A percentile compares a stretch with the other conserved stretches of the same genome.
Conservation (phyloP, 345 rosid species). For the Sisymbrium irio region DNA sequence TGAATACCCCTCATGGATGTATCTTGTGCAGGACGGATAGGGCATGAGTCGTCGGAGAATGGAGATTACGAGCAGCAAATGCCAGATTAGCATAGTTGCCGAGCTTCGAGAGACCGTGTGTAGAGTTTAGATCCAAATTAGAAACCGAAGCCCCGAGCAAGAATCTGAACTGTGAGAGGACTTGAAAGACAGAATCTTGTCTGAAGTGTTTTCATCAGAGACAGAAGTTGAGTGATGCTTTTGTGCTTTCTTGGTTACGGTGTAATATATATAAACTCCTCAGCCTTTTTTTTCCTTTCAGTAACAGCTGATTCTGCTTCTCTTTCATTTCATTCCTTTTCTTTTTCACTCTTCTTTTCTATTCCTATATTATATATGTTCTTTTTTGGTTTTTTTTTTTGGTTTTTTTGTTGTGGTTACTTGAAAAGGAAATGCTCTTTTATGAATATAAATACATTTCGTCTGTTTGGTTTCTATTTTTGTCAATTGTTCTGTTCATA, state of each 20-base stretch:
- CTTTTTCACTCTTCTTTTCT: neutral
- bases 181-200: slow-evolving; percentile 1
- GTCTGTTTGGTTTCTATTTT: slow-evolving; percentile 11
- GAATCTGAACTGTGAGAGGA: slow-evolving; percentile 21
- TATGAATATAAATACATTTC: slow-evolving; percentile 13
- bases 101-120: slow-evolving; percentile 15
- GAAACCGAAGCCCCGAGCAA: slow-evolving; percentile 19
- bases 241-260: slow-evolving; percentile 28
- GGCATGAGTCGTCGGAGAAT: slow-evolving; percentile 59
- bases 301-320: slow-evolving; percentile 20
- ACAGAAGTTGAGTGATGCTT: slow-evolving; percentile 28
- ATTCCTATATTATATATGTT: neutral
- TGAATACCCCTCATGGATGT: neutral
- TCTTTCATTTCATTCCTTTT: slow-evolving; percentile 18
- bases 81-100: slow-evolving; percentile 31
- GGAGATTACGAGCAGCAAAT: slow-evolving; percentile 54
- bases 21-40: slow-evolving; percentile 48
- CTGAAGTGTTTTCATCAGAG: slow-evolving; percentile 11
- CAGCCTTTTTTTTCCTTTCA: slow-evolving; percentile 8
- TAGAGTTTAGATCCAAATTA: slow-evolving; percentile 32
- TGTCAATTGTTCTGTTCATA: neutral
- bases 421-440: slow-evolving; percentile 17
- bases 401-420: neutral
- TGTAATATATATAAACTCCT: slow-evolving; percentile 27
- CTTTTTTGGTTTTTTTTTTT: neutral